A percentile compares a stretch with the other conserved stretches of the same genome.
Conservation (phyloP, 805 yeast genomes). For the Candida schatavii region DNA sequence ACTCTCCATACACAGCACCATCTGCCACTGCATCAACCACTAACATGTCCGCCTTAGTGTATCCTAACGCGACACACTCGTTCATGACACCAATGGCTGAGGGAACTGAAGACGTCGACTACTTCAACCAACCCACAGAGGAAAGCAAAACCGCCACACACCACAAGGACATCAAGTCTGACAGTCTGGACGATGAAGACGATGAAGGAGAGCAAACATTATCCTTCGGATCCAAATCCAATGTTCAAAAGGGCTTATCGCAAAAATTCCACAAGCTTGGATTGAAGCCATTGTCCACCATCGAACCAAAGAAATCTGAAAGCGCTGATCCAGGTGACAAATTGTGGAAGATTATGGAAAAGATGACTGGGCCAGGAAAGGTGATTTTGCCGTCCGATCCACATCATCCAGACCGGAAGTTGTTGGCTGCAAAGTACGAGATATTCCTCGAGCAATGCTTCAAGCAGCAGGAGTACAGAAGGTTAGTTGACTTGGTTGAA, state of each 20-base stretch:
- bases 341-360: conserved; percentile 85
- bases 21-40: conserved; percentile 71
- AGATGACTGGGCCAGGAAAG: conserved; percentile 78
- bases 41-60: conserved; percentile 51
- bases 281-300: conserved; percentile 39
- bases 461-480: conserved; percentile 75
- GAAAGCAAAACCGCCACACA: conserved; percentile 2
- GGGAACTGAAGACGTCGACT: conserved; percentile 32
- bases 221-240: conserved; percentile 59
- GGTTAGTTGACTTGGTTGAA: conserved; percentile 56
- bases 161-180: conserved; percentile 4
- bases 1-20: conserved; percentile 77
- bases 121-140: conserved; percentile 34
- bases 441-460: conserved; percentile 85
- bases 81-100: conserved; percentile 39
- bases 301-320: conserved; percentile 18
- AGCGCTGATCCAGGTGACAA: conserved; percentile 49
- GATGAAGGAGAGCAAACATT: conserved; percentile 50
- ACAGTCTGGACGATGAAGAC: conserved; percentile 31
- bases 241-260: conserved; percentile 52
- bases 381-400: conserved; percentile 66
- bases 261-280: conserved; percentile 36
- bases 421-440: conserved; percentile 77
- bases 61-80: conserved; percentile 26
- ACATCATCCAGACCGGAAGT: conserved; percentile 60